Evolutionary conservation across 768 basidiomycete genomes (phyloP), one percentile per base, ranked within the genome.

Genomic region (Favolaschia claudopus): DNA sequence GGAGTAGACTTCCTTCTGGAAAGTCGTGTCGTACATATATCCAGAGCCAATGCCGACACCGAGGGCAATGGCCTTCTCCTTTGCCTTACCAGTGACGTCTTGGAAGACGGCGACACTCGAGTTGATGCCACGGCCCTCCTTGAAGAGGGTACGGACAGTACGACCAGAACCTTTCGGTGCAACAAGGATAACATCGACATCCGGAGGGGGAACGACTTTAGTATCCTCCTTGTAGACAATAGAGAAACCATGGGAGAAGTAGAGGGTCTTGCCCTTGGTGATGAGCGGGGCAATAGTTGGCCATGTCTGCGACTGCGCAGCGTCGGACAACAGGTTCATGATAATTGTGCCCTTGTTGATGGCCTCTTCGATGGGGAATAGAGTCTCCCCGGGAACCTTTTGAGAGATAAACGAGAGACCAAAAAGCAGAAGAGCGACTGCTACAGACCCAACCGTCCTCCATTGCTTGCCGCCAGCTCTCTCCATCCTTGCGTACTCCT

Each of bases 181-280:
- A 58, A 97, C 96, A 68, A 99, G 93, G 76, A 99, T 99, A 69
- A 99, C 97, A 74, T 99, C 97, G 64, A 99, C 93, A 72, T 98
- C 95, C 19, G 82, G 70, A 42, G 97, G 97, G 62, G 95, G 92
- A 54, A 96, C 69, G 66, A 99, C 95, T 55, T 96, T 84, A 66
- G 97, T 99, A 77, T 97, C 94, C 7, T 99, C 87, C 84, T 96
- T 94, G 88, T 90, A 99, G 52, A 99, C 95, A 65, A 99, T 86
- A 64, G 96, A 99, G 90, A 99, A 99, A 70, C 97, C 97, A 76
- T 99, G 97, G 7, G 96, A 95, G 84, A 99, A 99, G 89, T 99
- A 99, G 63, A 99, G 91, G n/a, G 97, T 99, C 86, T 99, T 99
- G 81, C 93, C 97, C 86, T 96, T 94, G 77, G 95, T 99, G 82